phyloP scores from a whole-genome alignment of 129 eudicot species.

The Pseudognaphalium luteoalbum region DNA sequence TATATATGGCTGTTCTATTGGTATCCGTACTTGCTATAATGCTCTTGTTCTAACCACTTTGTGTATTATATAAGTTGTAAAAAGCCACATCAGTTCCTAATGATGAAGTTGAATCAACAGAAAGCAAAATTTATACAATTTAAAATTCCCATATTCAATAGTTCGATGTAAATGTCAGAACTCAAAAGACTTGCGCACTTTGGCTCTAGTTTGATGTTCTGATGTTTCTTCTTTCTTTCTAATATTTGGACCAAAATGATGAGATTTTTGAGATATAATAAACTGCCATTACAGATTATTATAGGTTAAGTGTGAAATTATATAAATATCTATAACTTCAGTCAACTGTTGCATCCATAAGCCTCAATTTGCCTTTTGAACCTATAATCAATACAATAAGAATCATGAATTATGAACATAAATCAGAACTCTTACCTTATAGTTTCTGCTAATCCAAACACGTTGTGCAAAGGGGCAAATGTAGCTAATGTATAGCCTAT shows the following conservation, averaged over 20 bases:
- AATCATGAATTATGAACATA: neutral
- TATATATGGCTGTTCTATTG: too few relatives aligned
- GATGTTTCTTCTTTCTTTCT: neutral
- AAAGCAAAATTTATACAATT: neutral
- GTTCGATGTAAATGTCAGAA: neutral
- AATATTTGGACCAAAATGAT: neutral
- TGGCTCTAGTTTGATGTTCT: too few relatives aligned
- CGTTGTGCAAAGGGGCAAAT: conserved; percentile 77
- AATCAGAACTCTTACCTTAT: conserved; percentile 47
- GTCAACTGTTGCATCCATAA: neutral
- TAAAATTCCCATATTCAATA: neutral
- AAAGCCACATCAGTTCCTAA: neutral
- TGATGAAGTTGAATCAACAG: neutral
- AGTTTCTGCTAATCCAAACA: conserved; percentile 79
- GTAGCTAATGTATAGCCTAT: conserved; percentile 56
- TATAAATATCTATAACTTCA: too few relatives aligned
- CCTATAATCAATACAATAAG: neutral
- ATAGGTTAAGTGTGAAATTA: too few relatives aligned
- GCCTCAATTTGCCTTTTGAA: neutral
- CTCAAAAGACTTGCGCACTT: too few relatives aligned
- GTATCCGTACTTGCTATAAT: too few relatives aligned
- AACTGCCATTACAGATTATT: too few relatives aligned
- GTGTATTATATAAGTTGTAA: neutral
- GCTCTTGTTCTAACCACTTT: neutral
- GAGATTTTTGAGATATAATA: neutral